Evolutionary conservation across 2,329 filamentous ascomycete species (phyloP).

Genomic region (Aspergillus sp.): DNA sequence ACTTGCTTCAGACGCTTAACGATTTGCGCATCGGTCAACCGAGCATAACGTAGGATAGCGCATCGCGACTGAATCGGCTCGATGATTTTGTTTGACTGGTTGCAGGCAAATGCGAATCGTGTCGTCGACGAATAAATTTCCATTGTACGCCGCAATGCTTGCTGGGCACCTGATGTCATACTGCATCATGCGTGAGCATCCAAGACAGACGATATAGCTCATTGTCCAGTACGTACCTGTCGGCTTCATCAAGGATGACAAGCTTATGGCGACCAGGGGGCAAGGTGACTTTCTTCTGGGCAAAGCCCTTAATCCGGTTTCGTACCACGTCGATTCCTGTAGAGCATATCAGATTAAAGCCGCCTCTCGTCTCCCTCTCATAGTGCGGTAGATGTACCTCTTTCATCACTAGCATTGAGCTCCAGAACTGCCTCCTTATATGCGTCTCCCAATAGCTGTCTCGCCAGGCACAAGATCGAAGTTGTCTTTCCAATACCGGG

Average conservation of each 20-base stretch:
- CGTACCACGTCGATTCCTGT: slow-evolving; percentile 92
- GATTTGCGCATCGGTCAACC: slow-evolving; percentile 88
- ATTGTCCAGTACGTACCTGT: slow-evolving; percentile 57
- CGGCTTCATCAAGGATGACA: slow-evolving; percentile 95
- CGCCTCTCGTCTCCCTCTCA: neutral
- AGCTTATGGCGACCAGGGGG: slow-evolving; percentile 90
- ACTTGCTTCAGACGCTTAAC: slow-evolving; percentile 90
- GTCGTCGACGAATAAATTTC: slow-evolving; percentile 98
- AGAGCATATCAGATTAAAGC: slow-evolving; percentile 2
- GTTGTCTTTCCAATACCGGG: slow-evolving; percentile 99
- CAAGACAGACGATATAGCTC: neutral
- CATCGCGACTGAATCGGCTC: slow-evolving; percentile 97
- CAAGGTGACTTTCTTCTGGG: slow-evolving; percentile 97
- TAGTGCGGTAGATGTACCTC: slow-evolving; percentile 59
- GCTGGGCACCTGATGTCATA: slow-evolving; percentile 96
- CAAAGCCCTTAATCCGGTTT: slow-evolving; percentile 96
- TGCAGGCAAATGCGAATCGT: slow-evolving; percentile 96
- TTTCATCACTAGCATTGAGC: slow-evolving; percentile 92
- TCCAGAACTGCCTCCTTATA: slow-evolving; percentile 98
- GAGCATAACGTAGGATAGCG: slow-evolving; percentile 90
- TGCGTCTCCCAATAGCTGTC: slow-evolving; percentile 84
- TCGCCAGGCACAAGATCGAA: slow-evolving; percentile 86
- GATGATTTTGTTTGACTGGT: slow-evolving; percentile 99
- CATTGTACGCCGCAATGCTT: slow-evolving; percentile 93
- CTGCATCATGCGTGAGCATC: slow-evolving; percentile 36